Evolutionary conservation across 2,329 filamentous ascomycete genomes (phyloP), one percentile per base, ranked within the genome.

Genomic region (Clarireedia hainanense): DNA sequence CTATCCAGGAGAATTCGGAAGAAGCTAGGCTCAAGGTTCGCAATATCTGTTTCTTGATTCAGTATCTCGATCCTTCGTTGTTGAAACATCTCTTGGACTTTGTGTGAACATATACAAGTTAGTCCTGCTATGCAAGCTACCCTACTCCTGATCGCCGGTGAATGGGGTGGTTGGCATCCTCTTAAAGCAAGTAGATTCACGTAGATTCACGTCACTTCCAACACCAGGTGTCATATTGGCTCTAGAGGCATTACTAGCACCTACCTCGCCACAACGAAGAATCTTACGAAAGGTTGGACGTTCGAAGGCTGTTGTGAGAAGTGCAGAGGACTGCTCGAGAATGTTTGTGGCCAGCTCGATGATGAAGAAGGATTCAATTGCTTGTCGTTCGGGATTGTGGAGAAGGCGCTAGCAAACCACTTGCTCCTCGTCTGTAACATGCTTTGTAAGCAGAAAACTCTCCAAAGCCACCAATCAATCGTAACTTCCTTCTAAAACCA

Each of bases 11-110:
- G 45, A 23, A 60, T 51, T 50, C 57, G 50, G 23, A 58, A 56
- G 43, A 55, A 57, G 54, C 54, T 58, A 45, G 53, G 58, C 46
- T 40, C 37, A 17, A 45, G 46, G n/a, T 48, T 50, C 12, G 56
- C 54, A 45, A 37, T 23, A 50, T 58, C 53, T 42, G 52, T 57
- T 47, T 60, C 57, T 48, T 58, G 57, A 47, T 60, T 52, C 20
- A 52, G 50, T 43, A 52, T 52, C 30, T 52, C 26, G 26, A 52
- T 43, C 27, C n/a, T 34, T 34, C 9, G 39, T 43, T 24, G 26
- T 23, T 43, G 39, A 23, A n/a, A 10, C 39, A 52, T 34, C 10
- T 34, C 10, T 7, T 34, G 14, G 30, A 14, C 30, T 14, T 34
- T 12, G 9, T 34, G 30, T 5, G 5, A 34, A 34, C 4, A 12